Evolutionary conservation across 805 yeast species (phyloP), one percentile per base, ranked within the genome.

Genomic region (Sugiyamaella valdiviana): DNA sequence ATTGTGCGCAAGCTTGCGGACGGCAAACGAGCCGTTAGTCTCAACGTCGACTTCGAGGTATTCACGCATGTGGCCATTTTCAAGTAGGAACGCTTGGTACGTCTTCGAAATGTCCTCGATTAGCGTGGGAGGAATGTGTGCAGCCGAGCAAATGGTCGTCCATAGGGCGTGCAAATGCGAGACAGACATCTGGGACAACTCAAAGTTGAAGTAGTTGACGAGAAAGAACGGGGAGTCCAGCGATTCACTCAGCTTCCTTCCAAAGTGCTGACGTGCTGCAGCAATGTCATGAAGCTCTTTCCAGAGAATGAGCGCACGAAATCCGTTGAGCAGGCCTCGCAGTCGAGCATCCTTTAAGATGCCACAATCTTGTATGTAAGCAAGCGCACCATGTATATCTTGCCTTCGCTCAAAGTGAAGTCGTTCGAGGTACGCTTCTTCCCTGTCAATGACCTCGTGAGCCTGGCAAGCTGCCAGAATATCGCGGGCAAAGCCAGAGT

Each of bases 191-290:
- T 29, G 17, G 12, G 51, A 57, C 2, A 60, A 45, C 50, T 64
- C 68, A 37, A 63, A 65, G 16, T 50, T 45, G 29, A 64, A 58
- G 37, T 57, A 64, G 40, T 58, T 57, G 32, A 61, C 55, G 65
- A 68, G 62, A 42, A 59, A 64, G 36, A 56, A 60, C 12, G 57
- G 50, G 39, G 58, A 50, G 37, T 56, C 60, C n/a, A 58, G 48
- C 39, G 45, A 58, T 42, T 53, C 48, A 10, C 47, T 45, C 10
- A 55, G 46, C 41, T 57, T 46, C 19, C 39, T 20, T 23, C 48
- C 53, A 46, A 56, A 65, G 15, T 60, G 24, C 7, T 46, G 40
- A 14, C 68, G 48, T 6, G 65, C 63, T 12, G 46, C 54, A 9
- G 52, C 54, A 7, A 40, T 44, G 35, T 58, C 55, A 12, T 56